Evolutionary conservation across 2,329 filamentous ascomycete species (phyloP).

Genomic region (Phaeosphaeriaceae sp.): DNA sequence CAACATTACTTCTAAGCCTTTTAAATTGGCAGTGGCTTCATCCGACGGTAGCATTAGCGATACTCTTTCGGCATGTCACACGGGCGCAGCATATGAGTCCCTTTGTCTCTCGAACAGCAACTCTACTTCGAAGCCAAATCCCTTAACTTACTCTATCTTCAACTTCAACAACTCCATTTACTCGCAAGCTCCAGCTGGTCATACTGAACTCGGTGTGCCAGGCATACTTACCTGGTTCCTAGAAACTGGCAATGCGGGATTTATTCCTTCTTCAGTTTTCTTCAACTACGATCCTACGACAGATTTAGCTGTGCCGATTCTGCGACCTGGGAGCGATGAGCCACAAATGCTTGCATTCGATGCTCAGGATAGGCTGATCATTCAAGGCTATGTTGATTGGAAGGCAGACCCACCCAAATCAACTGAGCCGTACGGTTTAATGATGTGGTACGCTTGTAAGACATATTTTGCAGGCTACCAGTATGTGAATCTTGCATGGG

Average conservation of each 20-base stretch:
- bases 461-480: slow-evolving; percentile 51
- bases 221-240: slow-evolving; percentile 54
- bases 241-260: slow-evolving; percentile 38
- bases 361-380: slow-evolving; percentile 44
- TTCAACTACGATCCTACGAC: slow-evolving; percentile 47
- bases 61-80: slow-evolving; percentile 54
- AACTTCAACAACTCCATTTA: slow-evolving; percentile 44
- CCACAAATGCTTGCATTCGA: slow-evolving; percentile 51
- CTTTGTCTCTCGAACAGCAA: slow-evolving; percentile 48
- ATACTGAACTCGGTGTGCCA: slow-evolving; percentile 19
- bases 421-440: slow-evolving; percentile 32
- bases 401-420: slow-evolving; percentile 40
- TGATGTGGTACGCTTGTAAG: slow-evolving; percentile 55
- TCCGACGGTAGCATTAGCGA: slow-evolving; percentile 48
- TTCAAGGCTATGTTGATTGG: slow-evolving; percentile 52
- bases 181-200: slow-evolving; percentile 14
- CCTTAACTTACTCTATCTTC: slow-evolving; percentile 18
- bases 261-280: slow-evolving; percentile 43
- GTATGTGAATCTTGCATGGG: slow-evolving; percentile 55
- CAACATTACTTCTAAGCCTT: slow-evolving; percentile 51
- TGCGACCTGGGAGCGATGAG: slow-evolving; percentile 38
- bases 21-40: slow-evolving; percentile 51
- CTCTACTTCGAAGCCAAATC: slow-evolving; percentile 24
- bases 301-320: slow-evolving; percentile 53
- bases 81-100: slow-evolving; percentile 56